Percentiles rank a stretch among this genome's conserved stretches.
Conservation (phyloP, 805 yeast species). For the Starmerella tilneyi region DNA sequence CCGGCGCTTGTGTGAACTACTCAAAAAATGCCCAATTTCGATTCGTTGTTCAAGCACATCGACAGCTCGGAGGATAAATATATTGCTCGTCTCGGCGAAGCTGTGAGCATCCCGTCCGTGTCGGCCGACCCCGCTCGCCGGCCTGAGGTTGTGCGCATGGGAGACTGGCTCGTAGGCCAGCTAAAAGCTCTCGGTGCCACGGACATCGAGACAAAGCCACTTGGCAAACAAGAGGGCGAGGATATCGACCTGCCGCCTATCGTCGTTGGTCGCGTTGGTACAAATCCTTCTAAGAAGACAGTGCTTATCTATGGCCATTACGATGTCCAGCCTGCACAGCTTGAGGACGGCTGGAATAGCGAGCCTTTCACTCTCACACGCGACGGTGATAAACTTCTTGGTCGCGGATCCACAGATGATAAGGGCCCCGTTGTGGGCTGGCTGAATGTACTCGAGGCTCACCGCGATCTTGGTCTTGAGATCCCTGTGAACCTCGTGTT, state of each 20-base stretch:
- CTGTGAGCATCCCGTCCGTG: conserved; percentile 92
- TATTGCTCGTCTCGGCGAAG: conserved; percentile 46
- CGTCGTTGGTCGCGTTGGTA: conserved; percentile 80
- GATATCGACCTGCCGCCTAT: conserved; percentile 77
- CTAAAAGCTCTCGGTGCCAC: conserved; percentile 63
- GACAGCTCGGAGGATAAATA: conserved; percentile 66
- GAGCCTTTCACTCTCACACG: conserved; percentile 73
- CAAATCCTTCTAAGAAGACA: conserved; percentile 72
- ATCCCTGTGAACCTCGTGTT: conserved; percentile 86
- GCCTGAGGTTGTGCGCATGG: conserved; percentile 83
- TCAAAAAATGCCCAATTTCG: conserved; percentile 20
- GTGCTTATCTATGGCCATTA: conserved; percentile 92
- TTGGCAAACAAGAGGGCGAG: conserved; percentile 54
- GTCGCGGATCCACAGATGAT: conserved; percentile 95
- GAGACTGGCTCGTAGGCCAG: conserved; percentile 64
- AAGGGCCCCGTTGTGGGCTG: conserved; percentile 98
- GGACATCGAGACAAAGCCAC: conserved; percentile 69
- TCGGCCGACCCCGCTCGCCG: conserved; percentile 83
- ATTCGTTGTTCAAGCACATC: conserved; percentile 44
- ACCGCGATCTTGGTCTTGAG: conserved; percentile 69
- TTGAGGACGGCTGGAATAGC: conserved; percentile 90
- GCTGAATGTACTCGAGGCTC: conserved; percentile 89
- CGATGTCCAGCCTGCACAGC: conserved; percentile 93
- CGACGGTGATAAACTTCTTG: conserved; percentile 59
- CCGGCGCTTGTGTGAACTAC: neutral